phyloP scores from a whole-genome alignment of 139 green algal genomes.

The Nannochloris sp. region DNA sequence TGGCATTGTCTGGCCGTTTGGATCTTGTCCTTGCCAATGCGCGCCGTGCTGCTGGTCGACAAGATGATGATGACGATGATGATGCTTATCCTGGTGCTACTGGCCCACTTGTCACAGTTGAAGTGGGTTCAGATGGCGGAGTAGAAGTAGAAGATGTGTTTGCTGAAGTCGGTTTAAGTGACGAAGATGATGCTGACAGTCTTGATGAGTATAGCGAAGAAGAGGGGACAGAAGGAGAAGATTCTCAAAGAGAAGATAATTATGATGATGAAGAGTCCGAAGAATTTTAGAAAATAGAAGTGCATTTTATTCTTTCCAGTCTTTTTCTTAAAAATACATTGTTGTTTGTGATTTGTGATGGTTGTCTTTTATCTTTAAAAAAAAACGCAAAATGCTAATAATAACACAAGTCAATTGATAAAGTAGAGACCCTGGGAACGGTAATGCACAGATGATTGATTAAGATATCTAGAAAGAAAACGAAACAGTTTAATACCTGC shows the following conservation, averaged over 20 bases:
- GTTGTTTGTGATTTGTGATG: too few relatives aligned
- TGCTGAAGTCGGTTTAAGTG: not conserved
- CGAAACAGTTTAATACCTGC: not conserved
- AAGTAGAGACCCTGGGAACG: not conserved
- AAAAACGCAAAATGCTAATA: too few relatives aligned
- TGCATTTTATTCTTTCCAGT: too few relatives aligned
- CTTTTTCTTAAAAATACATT: too few relatives aligned
- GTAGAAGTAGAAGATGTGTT: constrained; percentile 17
- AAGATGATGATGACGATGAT: not conserved
- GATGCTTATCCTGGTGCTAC: not conserved
- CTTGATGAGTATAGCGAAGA: constrained; percentile 3
- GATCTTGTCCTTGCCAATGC: constrained; percentile 43
- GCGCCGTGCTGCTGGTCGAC: not conserved
- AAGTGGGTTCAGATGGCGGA: not conserved
- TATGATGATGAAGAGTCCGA: not conserved
- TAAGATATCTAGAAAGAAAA: not conserved
- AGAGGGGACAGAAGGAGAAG: not conserved
- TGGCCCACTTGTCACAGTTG: not conserved
- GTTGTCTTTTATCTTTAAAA: too few relatives aligned
- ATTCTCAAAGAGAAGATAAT: not conserved
- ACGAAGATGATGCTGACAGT: not conserved
- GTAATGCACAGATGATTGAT: not conserved
- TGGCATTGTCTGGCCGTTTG: constrained; percentile 39
- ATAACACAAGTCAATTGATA: too few relatives aligned
- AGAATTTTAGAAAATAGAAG: too few relatives aligned